Evolutionary conservation across 2,329 filamentous ascomycete species (phyloP).

Genomic region (Cadophora sp.): DNA sequence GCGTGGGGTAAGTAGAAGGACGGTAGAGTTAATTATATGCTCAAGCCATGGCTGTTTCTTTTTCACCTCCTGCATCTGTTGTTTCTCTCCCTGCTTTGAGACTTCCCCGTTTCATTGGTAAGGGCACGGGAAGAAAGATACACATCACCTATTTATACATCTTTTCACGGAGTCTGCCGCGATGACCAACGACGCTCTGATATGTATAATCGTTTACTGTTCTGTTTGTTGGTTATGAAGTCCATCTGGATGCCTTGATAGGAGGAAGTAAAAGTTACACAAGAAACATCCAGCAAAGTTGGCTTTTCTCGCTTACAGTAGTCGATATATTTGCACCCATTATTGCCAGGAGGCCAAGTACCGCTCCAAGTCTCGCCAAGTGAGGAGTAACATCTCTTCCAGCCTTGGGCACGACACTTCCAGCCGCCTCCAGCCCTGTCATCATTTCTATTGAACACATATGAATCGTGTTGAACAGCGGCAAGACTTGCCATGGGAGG

Average conservation of each 20-base stretch:
- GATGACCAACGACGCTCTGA: background rate
- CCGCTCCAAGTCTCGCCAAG: conserved; percentile 13
- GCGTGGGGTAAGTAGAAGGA: too few species aligned
- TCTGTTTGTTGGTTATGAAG: background rate
- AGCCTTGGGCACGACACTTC: background rate
- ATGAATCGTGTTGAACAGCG: background rate
- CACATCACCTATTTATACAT: background rate
- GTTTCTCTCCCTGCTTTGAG: conserved; percentile 6
- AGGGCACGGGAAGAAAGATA: background rate
- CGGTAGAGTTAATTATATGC: background rate
- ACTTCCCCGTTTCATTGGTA: conserved; percentile 1
- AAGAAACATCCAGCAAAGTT: background rate
- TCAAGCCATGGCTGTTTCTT: conserved; percentile 10
- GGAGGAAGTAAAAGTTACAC: background rate
- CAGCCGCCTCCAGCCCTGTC: background rate
- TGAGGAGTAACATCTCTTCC: background rate
- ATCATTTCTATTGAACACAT: background rate
- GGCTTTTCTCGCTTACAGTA: background rate
- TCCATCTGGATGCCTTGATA: background rate
- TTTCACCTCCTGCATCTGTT: background rate
- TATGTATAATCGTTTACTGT: background rate
- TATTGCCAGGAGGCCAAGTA: background rate
- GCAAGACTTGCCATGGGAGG: background rate
- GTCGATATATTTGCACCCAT: background rate
- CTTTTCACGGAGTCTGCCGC: background rate